A percentile compares a stretch with the other conserved stretches of the same genome.
phyloP scores from a whole-genome alignment of 805 yeast genomes.

The Candida taoyuanica region DNA sequence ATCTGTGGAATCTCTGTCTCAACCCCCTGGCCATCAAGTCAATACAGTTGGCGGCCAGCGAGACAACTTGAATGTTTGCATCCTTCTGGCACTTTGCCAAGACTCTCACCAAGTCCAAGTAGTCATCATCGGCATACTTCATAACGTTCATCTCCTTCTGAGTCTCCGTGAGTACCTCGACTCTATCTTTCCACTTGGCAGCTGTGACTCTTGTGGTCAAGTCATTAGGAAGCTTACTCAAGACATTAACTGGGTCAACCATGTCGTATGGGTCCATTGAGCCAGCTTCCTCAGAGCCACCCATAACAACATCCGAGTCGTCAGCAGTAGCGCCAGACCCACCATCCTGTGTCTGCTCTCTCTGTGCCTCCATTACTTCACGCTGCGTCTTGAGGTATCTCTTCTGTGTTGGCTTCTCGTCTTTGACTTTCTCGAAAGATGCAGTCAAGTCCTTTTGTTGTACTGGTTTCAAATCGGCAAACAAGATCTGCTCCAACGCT shows the following conservation, averaged over 20 bases:
- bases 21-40: constrained; percentile 64
- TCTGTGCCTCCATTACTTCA: constrained; percentile 31
- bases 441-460: constrained; percentile 81
- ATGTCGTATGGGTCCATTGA: constrained; percentile 64
- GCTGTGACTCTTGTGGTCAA: constrained; percentile 52
- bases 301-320: constrained; percentile 25
- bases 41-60: constrained; percentile 66
- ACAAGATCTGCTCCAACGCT: constrained; percentile 49
- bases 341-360: constrained; percentile 11
- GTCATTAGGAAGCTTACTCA: constrained; percentile 61
- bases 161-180: constrained; percentile 71
- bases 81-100: constrained; percentile 78
- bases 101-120: constrained; percentile 52
- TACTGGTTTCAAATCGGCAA: constrained; percentile 78
- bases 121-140: constrained; percentile 59
- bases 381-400: constrained; percentile 54
- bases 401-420: constrained; percentile 43
- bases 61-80: constrained; percentile 84
- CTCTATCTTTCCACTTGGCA: constrained; percentile 87
- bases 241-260: constrained; percentile 63
- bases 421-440: constrained; percentile 53
- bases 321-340: constrained; percentile 7
- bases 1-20: constrained; percentile 48
- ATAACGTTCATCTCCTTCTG: constrained; percentile 46
- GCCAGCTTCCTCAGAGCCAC: constrained; percentile 25